These are phyloP conservation scores for Pleurotus tuber-regium DNA, from an alignment of 768 basidiomycete genomes.

Conservation along the genomic window DNA sequence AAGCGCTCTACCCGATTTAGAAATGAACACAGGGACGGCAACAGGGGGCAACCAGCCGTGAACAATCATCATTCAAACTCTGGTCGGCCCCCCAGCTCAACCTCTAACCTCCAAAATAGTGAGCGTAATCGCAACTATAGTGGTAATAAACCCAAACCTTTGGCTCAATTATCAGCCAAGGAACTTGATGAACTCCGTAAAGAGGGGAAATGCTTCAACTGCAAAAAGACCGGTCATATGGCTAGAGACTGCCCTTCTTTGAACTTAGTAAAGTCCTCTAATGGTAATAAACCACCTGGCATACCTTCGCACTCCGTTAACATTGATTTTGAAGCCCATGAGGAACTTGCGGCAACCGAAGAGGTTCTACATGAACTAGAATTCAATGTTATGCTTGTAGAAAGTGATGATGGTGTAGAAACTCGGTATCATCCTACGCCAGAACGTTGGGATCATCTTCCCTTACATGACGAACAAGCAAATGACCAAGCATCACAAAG, in stretches of 20 bases:
- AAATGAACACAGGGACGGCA: neutral
- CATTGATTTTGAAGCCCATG: neutral
- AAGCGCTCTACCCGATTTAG: neutral
- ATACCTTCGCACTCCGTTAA: neutral
- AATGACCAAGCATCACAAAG: too few relatives aligned
- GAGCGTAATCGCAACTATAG: neutral
- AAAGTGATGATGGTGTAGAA: neutral
- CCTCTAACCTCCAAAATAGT: neutral
- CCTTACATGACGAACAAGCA: neutral
- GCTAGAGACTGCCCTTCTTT: slow-evolving; percentile 25
- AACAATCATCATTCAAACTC: neutral
- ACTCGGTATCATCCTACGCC: too few relatives aligned
- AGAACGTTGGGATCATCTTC: neutral
- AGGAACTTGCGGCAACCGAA: neutral
- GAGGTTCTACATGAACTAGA: neutral
- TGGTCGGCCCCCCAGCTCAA: neutral
- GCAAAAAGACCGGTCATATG: slow-evolving; percentile 24
- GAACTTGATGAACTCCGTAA: slow-evolving; percentile 12
- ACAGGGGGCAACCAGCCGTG: neutral
- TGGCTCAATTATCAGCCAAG: slow-evolving; percentile 7
- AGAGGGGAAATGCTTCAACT: slow-evolving; percentile 26
- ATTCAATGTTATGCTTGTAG: neutral
- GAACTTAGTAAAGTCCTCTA: slow-evolving; percentile 9
- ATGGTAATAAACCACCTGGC: neutral
- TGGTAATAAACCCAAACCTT: neutral